Evolutionary conservation across 2,329 filamentous ascomycete genomes (phyloP).

Genomic region (Teratosphaeria zuluensis): DNA sequence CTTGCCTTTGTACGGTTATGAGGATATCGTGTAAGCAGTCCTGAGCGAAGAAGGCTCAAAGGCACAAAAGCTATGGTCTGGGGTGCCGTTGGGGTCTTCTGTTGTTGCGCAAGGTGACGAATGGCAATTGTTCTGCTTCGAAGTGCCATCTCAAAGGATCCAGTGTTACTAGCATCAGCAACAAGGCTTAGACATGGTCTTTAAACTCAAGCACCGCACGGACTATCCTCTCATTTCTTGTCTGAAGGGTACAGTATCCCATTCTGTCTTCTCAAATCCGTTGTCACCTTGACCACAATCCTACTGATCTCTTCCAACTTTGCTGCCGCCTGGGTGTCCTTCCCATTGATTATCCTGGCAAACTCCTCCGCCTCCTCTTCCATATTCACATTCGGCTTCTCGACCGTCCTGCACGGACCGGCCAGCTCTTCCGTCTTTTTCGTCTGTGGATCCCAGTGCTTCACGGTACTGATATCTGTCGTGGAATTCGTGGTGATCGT

Average conservation of each 20-base stretch:
- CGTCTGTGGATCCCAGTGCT: constrained; percentile 33
- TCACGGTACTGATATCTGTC: constrained; percentile 36
- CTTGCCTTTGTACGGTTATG: too few species aligned
- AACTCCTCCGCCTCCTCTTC: constrained; percentile 39
- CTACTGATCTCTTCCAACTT: constrained; percentile 33
- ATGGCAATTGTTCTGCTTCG: background rate
- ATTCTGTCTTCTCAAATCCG: constrained; percentile 35
- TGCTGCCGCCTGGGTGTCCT: constrained; percentile 28
- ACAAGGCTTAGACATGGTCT: background rate
- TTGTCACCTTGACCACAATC: constrained; percentile 33
- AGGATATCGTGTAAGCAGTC: too few species aligned
- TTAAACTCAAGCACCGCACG: background rate
- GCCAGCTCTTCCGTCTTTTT: constrained; percentile 34
- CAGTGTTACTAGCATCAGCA: background rate
- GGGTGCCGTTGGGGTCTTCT: background rate
- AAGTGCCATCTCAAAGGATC: background rate
- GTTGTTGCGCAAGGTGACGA: too few species aligned
- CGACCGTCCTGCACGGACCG: constrained; percentile 19
- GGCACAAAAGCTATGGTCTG: background rate
- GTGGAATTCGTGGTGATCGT: constrained; percentile 35
- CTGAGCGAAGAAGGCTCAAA: too few species aligned
- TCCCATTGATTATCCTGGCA: constrained; percentile 33
- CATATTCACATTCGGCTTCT: constrained; percentile 35
- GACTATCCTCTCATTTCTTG: background rate
- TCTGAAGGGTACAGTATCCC: constrained; percentile 34